Conservation (phyloP, 768 basidiomycete genomes). For the Tulasnella sp. region DNA sequence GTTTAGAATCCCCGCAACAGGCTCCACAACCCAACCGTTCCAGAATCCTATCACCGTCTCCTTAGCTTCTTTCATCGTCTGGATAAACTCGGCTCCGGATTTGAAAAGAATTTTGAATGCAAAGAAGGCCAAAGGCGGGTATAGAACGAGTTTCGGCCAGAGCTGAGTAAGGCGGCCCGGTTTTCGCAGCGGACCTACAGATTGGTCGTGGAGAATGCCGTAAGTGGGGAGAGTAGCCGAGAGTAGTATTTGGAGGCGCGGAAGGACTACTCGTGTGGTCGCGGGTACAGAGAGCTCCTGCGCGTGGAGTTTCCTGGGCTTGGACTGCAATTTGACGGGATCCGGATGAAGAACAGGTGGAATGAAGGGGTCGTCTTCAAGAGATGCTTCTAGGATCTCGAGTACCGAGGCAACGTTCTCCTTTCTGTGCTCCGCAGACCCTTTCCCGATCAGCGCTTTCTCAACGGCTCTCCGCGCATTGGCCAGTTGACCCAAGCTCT, state of each 20-base stretch:
- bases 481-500: conserved; percentile 51
- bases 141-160: conserved; percentile 73
- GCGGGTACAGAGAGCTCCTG: neutral
- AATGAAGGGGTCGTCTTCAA: conserved; percentile 18
- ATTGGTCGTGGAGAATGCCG: conserved; percentile 23
- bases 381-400: conserved; percentile 26
- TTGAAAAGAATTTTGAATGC: conserved; percentile 39
- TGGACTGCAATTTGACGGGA: conserved; percentile 16
- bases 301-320: conserved; percentile 1
- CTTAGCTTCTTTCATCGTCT: conserved; percentile 45
- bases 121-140: conserved; percentile 57
- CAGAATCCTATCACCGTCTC: conserved; percentile 66
- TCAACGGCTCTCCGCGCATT: conserved; percentile 34
- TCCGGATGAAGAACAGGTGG: conserved; percentile 9
- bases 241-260: conserved; percentile 22
- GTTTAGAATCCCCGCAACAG: conserved; percentile 65
- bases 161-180: conserved; percentile 56
- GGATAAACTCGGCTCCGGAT: conserved; percentile 45
- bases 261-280: conserved; percentile 18
- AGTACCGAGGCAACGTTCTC: neutral
- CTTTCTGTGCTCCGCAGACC: neutral
- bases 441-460: conserved; percentile 4
- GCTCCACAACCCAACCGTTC: conserved; percentile 75
- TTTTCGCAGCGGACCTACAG: conserved; percentile 39
- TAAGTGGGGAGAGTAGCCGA: conserved; percentile 23